Evolutionary conservation across 2,329 filamentous ascomycete species (phyloP).

Genomic region (Didymella pomorum): DNA sequence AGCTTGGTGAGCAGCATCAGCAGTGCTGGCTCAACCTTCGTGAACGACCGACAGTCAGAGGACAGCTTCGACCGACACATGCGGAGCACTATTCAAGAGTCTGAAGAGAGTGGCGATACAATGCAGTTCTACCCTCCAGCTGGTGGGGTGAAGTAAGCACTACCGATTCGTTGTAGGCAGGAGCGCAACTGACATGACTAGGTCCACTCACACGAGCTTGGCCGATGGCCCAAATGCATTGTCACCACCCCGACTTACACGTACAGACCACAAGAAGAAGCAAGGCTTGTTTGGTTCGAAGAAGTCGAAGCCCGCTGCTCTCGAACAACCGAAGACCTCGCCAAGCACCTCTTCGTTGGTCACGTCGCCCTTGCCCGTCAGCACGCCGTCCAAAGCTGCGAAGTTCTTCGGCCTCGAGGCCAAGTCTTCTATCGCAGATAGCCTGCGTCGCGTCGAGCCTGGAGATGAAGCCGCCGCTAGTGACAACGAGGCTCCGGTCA

Average conservation of each 20-base stretch:
- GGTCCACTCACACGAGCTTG: background rate
- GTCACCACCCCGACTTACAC: conserved; percentile 5
- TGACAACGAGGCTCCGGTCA: conserved; percentile 16
- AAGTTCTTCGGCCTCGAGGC: conserved; percentile 30
- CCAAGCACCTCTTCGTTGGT: conserved; percentile 4
- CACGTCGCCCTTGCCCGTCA: conserved; percentile 27
- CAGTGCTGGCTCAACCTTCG: conserved; percentile 3
- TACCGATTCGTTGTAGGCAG: background rate
- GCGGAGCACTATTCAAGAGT: background rate
- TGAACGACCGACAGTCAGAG: conserved; percentile 11
- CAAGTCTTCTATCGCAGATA: conserved; percentile 2
- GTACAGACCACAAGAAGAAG: conserved; percentile 28
- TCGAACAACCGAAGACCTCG: conserved; percentile 19
- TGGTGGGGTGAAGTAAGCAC: conserved; percentile 6
- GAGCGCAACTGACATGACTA: background rate
- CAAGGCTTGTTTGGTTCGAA: conserved; percentile 24
- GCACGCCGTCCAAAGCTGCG: conserved; percentile 35
- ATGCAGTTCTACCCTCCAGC: conserved; percentile 6
- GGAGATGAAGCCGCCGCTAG: conserved; percentile 10
- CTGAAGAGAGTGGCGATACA: background rate
- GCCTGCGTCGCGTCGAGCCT: background rate
- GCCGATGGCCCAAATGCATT: conserved; percentile 2
- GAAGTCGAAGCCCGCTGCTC: conserved; percentile 26
- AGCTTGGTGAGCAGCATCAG: conserved; percentile 14
- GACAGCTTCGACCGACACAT: conserved; percentile 11